phyloP scores from a whole-genome alignment of 768 basidiomycete genomes.

The Pulveroboletus frians region DNA sequence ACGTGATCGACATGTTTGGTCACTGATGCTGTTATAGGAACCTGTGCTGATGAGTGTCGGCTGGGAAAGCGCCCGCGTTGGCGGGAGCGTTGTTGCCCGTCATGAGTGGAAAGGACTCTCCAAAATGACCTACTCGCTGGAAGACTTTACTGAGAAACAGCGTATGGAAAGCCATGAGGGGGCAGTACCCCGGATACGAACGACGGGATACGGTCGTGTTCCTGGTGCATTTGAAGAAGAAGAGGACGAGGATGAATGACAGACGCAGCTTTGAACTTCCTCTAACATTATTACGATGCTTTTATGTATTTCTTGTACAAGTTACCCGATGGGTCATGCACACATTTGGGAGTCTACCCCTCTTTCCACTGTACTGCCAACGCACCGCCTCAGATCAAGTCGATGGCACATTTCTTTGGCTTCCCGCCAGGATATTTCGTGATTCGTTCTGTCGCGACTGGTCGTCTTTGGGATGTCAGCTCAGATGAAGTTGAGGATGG shows the following conservation, averaged over 20 bases:
- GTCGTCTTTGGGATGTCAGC: slow-evolving; percentile 34
- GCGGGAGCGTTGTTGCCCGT: slow-evolving; percentile 75
- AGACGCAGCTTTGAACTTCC: neutral
- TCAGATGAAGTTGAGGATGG: slow-evolving; percentile 34
- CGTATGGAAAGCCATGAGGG: slow-evolving; percentile 31
- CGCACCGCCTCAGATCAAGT: neutral
- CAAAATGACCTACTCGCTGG: slow-evolving; percentile 60
- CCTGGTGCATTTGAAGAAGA: slow-evolving; percentile 29
- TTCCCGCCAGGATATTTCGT: slow-evolving; percentile 40
- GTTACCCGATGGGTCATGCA: neutral
- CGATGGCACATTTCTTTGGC: slow-evolving; percentile 26
- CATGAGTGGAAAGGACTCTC: slow-evolving; percentile 96
- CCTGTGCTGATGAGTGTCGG: slow-evolving; percentile 89
- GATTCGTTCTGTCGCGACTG: slow-evolving; percentile 34
- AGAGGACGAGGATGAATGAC: slow-evolving; percentile 13
- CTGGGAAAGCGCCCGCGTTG: slow-evolving; percentile 60
- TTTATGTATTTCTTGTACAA: neutral
- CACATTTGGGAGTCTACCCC: neutral
- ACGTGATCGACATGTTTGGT: neutral
- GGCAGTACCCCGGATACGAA: slow-evolving; percentile 5
- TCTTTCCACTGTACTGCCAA: neutral
- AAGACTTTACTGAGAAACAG: slow-evolving; percentile 69
- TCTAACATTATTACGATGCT: neutral
- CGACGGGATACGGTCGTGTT: slow-evolving; percentile 11
- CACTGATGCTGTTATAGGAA: slow-evolving; percentile 43